phyloP scores from a whole-genome alignment of 108 stramenopile species.

The Stephanodiscus minutulus region DNA sequence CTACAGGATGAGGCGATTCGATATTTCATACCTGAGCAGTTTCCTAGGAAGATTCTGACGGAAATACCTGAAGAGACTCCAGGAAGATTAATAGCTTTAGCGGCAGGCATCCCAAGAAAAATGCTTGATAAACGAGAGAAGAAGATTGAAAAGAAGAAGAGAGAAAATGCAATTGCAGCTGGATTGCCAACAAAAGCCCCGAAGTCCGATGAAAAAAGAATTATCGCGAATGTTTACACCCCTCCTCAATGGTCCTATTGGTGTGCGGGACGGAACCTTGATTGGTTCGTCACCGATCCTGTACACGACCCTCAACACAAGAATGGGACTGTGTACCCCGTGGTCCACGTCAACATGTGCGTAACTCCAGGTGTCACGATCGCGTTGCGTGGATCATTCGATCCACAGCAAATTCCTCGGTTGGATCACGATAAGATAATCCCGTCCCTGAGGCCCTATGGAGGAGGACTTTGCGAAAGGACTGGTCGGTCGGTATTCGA shows the following conservation, averaged over 20 bases:
- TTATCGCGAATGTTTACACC: slow-evolving; percentile 8
- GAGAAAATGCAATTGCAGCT: not conserved
- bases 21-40: slow-evolving; percentile 42
- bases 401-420: slow-evolving; percentile 27
- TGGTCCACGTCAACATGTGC: slow-evolving; percentile 32
- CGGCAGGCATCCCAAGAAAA: not conserved
- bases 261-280: slow-evolving; percentile 44
- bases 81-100: not conserved
- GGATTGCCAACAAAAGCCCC: too few species aligned
- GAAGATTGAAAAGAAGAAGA: not conserved
- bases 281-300: slow-evolving; percentile 47
- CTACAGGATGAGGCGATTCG: slow-evolving; percentile 62
- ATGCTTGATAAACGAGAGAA: slow-evolving; percentile 1
- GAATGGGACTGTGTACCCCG: slow-evolving; percentile 38
- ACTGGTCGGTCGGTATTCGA: slow-evolving; percentile 30
- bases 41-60: slow-evolving; percentile 14
- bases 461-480: slow-evolving; percentile 19
- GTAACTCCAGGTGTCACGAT: slow-evolving; percentile 50
- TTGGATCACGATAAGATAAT: slow-evolving; percentile 45
- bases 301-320: slow-evolving; percentile 35
- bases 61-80: not conserved
- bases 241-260: slow-evolving; percentile 51
- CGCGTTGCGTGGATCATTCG: slow-evolving; percentile 21
- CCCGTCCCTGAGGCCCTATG: slow-evolving; percentile 17
- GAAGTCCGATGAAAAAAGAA: not conserved